Conservation (phyloP, 495 filamentous ascomycete genomes). For the Trichocladium antarcticum region DNA sequence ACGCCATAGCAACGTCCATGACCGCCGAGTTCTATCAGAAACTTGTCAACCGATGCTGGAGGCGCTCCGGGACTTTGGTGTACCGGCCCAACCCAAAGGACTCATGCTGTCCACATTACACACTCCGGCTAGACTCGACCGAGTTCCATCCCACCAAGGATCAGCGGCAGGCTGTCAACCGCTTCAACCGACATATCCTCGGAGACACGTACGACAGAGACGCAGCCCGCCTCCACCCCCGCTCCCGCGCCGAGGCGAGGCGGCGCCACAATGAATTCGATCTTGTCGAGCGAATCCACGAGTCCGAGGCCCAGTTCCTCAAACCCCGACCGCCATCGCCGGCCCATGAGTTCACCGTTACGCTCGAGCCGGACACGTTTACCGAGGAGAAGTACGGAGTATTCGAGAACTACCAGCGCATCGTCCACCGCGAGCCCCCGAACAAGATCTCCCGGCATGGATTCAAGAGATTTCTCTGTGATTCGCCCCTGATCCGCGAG, state of each 20-base stretch:
- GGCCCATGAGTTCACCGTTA: conserved; percentile 67
- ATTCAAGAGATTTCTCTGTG: conserved; percentile 78
- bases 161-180: conserved; percentile 78
- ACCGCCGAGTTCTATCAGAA: conserved; percentile 63
- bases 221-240: conserved; percentile 61
- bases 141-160: conserved; percentile 62
- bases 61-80: conserved; percentile 69
- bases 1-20: conserved; percentile 57
- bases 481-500: conserved; percentile 55
- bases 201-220: conserved; percentile 68
- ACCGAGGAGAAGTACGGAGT: conserved; percentile 81
- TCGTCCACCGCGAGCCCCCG: conserved; percentile 64
- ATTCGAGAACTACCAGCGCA: conserved; percentile 75
- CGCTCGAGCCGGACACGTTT: conserved; percentile 65
- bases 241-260: conserved; percentile 67
- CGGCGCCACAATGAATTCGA: conserved; percentile 65
- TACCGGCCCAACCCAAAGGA: conserved; percentile 78
- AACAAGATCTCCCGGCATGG: conserved; percentile 53
- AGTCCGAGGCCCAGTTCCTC: conserved; percentile 44
- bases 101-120: conserved; percentile 94
- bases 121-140: conserved; percentile 67
- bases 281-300: conserved; percentile 60
- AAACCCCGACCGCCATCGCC: conserved; percentile 51
- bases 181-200: conserved; percentile 77
- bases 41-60: conserved; percentile 81